Evolutionary conservation across 2,329 filamentous ascomycete genomes (phyloP).

Genomic region (Anthostomella pinea): DNA sequence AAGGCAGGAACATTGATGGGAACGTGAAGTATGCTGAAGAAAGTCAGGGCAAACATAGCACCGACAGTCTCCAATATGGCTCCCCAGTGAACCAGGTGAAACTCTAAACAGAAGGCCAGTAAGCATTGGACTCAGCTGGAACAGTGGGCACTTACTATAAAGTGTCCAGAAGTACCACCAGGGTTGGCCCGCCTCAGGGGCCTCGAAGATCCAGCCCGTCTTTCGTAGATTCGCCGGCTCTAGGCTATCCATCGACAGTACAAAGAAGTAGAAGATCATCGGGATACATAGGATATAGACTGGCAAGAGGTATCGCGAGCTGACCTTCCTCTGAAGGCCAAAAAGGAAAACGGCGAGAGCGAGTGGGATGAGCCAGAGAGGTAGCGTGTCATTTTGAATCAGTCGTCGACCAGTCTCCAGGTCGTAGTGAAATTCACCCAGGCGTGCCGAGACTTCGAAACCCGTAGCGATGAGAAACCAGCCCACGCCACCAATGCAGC

Average conservation of each 20-base stretch:
- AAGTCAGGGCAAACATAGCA: constrained; percentile 94
- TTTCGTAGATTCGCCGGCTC: constrained; percentile 65
- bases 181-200: constrained; percentile 78
- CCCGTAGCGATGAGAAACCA: constrained; percentile 92
- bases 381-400: constrained; percentile 68
- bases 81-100: constrained; percentile 76
- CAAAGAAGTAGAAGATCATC: constrained; percentile 73
- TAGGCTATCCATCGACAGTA: constrained; percentile 65
- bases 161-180: constrained; percentile 99
- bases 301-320: constrained; percentile 82
- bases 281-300: constrained; percentile 81
- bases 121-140: neutral
- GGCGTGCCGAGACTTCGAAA: constrained; percentile 85
- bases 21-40: constrained; percentile 95
- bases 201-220: constrained; percentile 87
- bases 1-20: constrained; percentile 97
- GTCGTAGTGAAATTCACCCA: constrained; percentile 83
- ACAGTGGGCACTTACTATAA: constrained; percentile 64
- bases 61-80: constrained; percentile 83
- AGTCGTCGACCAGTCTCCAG: constrained; percentile 73
- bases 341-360: constrained; percentile 73
- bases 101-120: constrained; percentile 53
- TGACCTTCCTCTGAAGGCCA: constrained; percentile 70
- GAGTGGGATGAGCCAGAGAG: constrained; percentile 81
- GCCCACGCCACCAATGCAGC: constrained; percentile 94